A percentile compares a stretch with the other conserved stretches of the same genome.
These are phyloP conservation scores for Pythium oligandrum DNA, from an alignment of 352 stramenopile species.

Conservation along the genomic window DNA sequence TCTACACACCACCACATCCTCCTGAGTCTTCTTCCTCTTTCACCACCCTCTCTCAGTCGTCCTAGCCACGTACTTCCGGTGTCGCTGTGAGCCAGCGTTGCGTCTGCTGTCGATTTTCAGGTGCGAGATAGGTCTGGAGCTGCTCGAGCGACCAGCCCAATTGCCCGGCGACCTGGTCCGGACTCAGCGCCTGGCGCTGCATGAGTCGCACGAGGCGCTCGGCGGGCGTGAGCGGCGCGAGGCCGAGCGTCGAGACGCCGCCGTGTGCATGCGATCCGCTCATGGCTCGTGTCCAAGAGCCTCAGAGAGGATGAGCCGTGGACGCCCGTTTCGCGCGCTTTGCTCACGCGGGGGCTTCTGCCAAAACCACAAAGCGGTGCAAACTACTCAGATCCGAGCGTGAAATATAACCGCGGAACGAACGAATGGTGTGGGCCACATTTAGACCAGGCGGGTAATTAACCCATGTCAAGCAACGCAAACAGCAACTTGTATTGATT, in stretches of 20 bases:
- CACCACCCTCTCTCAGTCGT: too few species aligned
- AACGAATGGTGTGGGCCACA: too few species aligned
- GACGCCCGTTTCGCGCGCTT: slow-evolving; percentile 19
- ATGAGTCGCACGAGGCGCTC: slow-evolving; percentile 63
- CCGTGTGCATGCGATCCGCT: slow-evolving; percentile 21
- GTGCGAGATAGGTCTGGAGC: slow-evolving; percentile 46
- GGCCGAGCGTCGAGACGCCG: slow-evolving; percentile 13
- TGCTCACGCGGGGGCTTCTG: slow-evolving; percentile 6
- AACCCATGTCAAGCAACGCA: too few species aligned
- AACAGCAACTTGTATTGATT: too few species aligned
- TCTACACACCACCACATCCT: slow-evolving; percentile 17
- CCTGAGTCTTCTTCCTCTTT: slow-evolving; percentile 1
- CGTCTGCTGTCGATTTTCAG: slow-evolving; percentile 31
- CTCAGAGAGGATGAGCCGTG: background rate
- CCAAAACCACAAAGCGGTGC: slow-evolving; percentile 15
- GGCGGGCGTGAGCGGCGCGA: slow-evolving; percentile 23
- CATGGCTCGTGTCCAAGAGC: slow-evolving; percentile 10
- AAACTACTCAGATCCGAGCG: too few species aligned
- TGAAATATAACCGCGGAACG: too few species aligned
- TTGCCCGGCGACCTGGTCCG: slow-evolving; percentile 41
- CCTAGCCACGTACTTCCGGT: background rate
- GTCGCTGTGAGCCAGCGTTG: slow-evolving; percentile 24
- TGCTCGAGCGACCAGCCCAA: slow-evolving; percentile 48
- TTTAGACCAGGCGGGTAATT: too few species aligned
- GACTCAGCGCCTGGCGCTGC: slow-evolving; percentile 39